These are phyloP conservation scores for Septoria linicola DNA, from an alignment of 2,329 filamentous ascomycete genomes.

Conservation along the genomic window DNA sequence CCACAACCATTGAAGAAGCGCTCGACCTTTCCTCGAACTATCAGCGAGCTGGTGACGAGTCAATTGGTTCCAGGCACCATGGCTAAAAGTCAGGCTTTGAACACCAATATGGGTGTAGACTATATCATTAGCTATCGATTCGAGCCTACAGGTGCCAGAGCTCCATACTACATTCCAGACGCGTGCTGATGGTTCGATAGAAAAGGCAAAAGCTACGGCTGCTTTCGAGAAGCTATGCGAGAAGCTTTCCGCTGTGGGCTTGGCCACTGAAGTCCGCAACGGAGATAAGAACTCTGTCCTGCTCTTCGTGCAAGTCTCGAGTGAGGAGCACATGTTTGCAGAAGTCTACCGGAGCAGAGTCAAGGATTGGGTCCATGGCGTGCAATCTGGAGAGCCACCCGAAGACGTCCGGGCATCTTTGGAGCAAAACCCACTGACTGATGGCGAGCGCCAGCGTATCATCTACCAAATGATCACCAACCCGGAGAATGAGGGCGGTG, in stretches of 20 bases:
- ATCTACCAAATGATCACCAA: constrained; percentile 73
- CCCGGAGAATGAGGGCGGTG: constrained; percentile 48
- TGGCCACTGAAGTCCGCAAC: constrained; percentile 82
- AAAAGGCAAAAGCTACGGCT: constrained; percentile 66
- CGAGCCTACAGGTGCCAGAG: constrained; percentile 58
- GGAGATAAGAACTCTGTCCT: constrained; percentile 74
- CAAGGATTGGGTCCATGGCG: constrained; percentile 90
- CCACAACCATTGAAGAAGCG: constrained; percentile 22
- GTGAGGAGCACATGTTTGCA: constrained; percentile 69
- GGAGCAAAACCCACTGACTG: constrained; percentile 72
- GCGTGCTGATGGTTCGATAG: constrained; percentile 44
- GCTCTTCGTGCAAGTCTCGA: constrained; percentile 78
- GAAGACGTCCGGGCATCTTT: constrained; percentile 69
- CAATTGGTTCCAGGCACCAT: constrained; percentile 36
- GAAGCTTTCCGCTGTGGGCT: constrained; percentile 72
- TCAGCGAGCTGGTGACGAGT: constrained; percentile 35
- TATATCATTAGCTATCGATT: constrained; percentile 83
- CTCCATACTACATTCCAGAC: not conserved
- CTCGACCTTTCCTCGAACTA: constrained; percentile 26
- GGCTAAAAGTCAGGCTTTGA: constrained; percentile 36
- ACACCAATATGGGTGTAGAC: constrained; percentile 71
- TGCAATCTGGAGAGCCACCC: constrained; percentile 73
- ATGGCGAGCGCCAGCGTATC: constrained; percentile 83
- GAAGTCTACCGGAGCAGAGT: constrained; percentile 80
- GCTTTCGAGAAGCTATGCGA: constrained; percentile 76